A percentile compares a stretch with the other conserved stretches of the same genome.
These are phyloP conservation scores for Rutidosis leptorrhynchoides DNA, from an alignment of 129 eudicot genomes.

Conservation along the genomic window DNA sequence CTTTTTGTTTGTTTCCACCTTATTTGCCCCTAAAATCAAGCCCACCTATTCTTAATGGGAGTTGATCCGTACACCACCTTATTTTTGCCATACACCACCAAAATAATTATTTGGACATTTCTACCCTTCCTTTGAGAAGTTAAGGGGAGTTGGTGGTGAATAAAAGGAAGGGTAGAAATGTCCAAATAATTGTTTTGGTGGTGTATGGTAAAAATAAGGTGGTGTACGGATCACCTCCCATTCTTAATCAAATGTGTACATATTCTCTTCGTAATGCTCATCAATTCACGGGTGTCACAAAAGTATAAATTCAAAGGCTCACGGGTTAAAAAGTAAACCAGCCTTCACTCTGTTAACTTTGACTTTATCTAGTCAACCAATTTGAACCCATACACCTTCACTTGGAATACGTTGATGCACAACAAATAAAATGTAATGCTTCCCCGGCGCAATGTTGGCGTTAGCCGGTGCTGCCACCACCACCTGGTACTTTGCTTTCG, in stretches of 20 bases:
- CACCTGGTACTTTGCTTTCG: slow-evolving; percentile 32
- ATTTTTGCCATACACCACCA: too few species aligned
- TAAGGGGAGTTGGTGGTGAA: too few species aligned
- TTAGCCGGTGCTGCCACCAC: slow-evolving; percentile 40
- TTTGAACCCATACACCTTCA: slow-evolving; percentile 69
- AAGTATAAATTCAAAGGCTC: slow-evolving; percentile 18
- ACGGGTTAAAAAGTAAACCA: slow-evolving; percentile 4
- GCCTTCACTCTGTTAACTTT: slow-evolving; percentile 5
- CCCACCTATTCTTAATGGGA: slow-evolving; percentile 14
- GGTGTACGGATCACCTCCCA: too few species aligned
- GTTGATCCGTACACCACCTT: too few species aligned
- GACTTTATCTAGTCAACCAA: slow-evolving; percentile 30
- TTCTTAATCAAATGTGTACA: slow-evolving; percentile 15
- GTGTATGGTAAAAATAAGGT: too few species aligned
- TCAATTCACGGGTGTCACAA: slow-evolving; percentile 35
- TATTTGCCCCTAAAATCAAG: slow-evolving; percentile 20
- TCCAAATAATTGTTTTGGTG: too few species aligned
- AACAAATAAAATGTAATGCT: slow-evolving; percentile 54
- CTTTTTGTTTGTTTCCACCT: slow-evolving; percentile 24
- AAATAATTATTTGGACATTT: too few species aligned
- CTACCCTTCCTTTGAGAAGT: too few species aligned
- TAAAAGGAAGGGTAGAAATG: too few species aligned
- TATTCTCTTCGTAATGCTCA: slow-evolving; percentile 1
- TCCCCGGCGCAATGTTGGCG: slow-evolving; percentile 52
- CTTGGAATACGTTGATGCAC: slow-evolving; percentile 66